phyloP scores from a whole-genome alignment of 805 yeast genomes.

The Metschnikowia bowlesiae region DNA sequence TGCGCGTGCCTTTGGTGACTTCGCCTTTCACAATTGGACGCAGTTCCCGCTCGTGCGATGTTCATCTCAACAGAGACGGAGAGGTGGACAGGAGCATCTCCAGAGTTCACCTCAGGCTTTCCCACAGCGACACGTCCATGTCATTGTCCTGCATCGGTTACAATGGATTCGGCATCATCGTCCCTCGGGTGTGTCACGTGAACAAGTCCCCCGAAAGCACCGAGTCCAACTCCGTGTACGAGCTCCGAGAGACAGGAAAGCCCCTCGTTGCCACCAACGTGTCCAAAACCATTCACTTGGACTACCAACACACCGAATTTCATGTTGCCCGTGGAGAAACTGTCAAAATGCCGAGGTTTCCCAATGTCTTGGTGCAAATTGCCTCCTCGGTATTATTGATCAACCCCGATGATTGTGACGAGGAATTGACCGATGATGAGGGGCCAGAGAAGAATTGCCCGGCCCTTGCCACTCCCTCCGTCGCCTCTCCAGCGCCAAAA shows the following conservation, averaged over 20 bases:
- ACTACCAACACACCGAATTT: slow-evolving; percentile 46
- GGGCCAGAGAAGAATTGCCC: neutral
- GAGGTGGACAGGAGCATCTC: slow-evolving; percentile 56
- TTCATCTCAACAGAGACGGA: slow-evolving; percentile 26
- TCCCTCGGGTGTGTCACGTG: slow-evolving; percentile 48
- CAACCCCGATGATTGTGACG: slow-evolving; percentile 44
- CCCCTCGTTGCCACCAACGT: slow-evolving; percentile 19
- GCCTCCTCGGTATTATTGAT: slow-evolving; percentile 59
- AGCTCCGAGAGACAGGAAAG: slow-evolving; percentile 20
- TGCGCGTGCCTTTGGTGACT: slow-evolving; percentile 42
- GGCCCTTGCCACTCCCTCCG: neutral
- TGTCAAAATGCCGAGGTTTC: slow-evolving; percentile 57
- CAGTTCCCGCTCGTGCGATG: slow-evolving; percentile 58
- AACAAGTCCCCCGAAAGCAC: slow-evolving; percentile 15
- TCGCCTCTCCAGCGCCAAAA: neutral
- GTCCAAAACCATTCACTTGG: slow-evolving; percentile 39
- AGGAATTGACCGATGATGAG: slow-evolving; percentile 45
- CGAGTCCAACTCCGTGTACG: slow-evolving; percentile 6
- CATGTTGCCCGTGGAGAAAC: slow-evolving; percentile 59
- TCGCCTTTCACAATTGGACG: slow-evolving; percentile 54
- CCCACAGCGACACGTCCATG: slow-evolving; percentile 42
- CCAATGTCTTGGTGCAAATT: slow-evolving; percentile 63
- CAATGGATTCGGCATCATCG: slow-evolving; percentile 69
- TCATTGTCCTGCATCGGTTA: slow-evolving; percentile 70
- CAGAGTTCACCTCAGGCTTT: slow-evolving; percentile 56